Percentiles rank a stretch among this genome's conserved stretches.
These are phyloP conservation scores for Porodaedalea pini DNA, from an alignment of 1,284 basidiomycete species.

Conservation along the genomic window DNA sequence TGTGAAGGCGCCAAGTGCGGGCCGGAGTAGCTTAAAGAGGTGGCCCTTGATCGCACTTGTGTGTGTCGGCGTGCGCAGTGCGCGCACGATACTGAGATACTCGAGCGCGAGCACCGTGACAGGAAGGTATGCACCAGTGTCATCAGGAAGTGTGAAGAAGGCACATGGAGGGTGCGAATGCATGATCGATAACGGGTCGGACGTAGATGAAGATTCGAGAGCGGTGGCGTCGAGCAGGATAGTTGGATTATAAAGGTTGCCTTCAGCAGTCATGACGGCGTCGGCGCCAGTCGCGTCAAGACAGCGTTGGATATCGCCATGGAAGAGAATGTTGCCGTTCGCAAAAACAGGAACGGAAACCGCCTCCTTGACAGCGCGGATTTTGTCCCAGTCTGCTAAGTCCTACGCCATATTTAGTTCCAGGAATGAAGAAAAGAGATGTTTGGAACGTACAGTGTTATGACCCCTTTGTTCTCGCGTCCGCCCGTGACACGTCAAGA, in stretches of 20 bases:
- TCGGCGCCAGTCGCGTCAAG: constrained; percentile 82
- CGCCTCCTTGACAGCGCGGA: constrained; percentile 81
- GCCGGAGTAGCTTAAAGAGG: constrained; percentile 87
- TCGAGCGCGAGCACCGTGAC: constrained; percentile 73
- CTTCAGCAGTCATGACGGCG: constrained; percentile 95
- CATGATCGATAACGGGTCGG: constrained; percentile 25
- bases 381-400: constrained; percentile 83
- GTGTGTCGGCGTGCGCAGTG: constrained; percentile 70
- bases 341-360: constrained; percentile 93
- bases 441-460: constrained; percentile 42
- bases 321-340: constrained; percentile 93
- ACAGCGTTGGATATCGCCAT: constrained; percentile 77
- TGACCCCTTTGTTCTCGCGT: constrained; percentile 91
- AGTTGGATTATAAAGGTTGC: constrained; percentile 90
- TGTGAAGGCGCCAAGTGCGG: constrained; percentile 64
- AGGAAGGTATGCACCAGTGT: constrained; percentile 52
- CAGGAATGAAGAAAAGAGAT: neutral
- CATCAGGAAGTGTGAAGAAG: constrained; percentile 32
- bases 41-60: constrained; percentile 86
- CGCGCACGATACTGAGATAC: constrained; percentile 80
- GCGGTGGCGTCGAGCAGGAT: constrained; percentile 50
- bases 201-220: neutral
- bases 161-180: constrained; percentile 22
- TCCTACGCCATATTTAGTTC: constrained; percentile 44
- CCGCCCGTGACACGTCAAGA: constrained; percentile 91